Percentiles rank a stretch among this genome's conserved stretches.
These are phyloP conservation scores for Claviceps sp. DNA, from an alignment of 2,329 filamentous ascomycete species.

Conservation along the genomic window DNA sequence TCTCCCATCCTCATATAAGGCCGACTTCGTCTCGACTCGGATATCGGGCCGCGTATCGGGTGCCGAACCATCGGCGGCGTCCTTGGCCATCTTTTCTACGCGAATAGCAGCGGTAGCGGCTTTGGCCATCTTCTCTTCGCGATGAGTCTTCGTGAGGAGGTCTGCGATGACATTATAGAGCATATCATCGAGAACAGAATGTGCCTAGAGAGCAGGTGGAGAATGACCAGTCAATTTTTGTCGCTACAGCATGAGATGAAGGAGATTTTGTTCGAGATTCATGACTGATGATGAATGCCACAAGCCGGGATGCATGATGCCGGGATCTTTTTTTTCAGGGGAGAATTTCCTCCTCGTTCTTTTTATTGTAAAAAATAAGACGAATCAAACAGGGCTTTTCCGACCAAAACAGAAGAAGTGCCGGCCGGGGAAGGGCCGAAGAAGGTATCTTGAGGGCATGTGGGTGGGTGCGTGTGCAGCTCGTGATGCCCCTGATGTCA, in stretches of 20 bases:
- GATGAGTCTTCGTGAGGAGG: conserved; percentile 60
- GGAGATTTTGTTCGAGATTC: background rate
- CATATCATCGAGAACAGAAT: conserved; percentile 58
- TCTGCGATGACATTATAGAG: conserved; percentile 68
- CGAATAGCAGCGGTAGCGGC: conserved; percentile 50
- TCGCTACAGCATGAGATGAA: no score
- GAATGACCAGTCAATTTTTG: background rate
- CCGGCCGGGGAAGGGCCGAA: background rate
- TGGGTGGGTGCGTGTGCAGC: conserved; percentile 4
- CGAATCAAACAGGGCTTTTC: background rate
- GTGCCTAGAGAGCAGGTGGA: conserved; percentile 29
- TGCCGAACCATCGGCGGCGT: conserved; percentile 38
- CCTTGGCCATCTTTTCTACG: conserved; percentile 47
- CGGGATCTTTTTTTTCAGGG: background rate
- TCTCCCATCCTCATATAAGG: conserved; percentile 55
- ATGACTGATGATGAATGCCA: background rate
- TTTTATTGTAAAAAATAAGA: background rate
- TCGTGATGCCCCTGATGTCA: conserved; percentile 3
- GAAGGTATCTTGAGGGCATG: background rate
- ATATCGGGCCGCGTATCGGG: conserved; percentile 42
- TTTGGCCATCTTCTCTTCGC: conserved; percentile 64
- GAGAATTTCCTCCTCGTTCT: background rate
- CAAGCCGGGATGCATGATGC: background rate
- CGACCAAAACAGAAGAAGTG: background rate
- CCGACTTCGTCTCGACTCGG: conserved; percentile 51